Base-by-base conservation (phyloP, 2,329 filamentous ascomycete genomes). In the Trichoderma hamatum region DNA sequence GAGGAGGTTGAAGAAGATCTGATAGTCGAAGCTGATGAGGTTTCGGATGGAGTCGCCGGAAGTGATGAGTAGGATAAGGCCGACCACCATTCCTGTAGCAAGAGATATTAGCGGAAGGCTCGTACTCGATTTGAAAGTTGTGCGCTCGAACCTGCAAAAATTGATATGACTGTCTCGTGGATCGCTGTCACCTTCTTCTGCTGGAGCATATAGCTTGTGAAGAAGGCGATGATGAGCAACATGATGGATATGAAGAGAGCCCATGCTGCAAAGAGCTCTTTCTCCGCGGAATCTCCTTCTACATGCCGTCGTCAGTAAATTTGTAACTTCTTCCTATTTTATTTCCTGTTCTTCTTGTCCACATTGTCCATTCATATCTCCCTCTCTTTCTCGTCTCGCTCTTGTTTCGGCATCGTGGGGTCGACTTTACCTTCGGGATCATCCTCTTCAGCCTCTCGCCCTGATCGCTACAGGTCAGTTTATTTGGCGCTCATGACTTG, bases 1-100 rank as follows among this genome's bases (percentile, higher is more conserved):
- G 14, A 99, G 88, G 56, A 99, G 88, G 80, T 99, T 99, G 86
- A 99, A 99, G 85, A 99, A 99, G 84, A 98, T 97, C 78, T 98
- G 94, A 79, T 97, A 97, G 83, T 98, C 92, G 84, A 99, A 99
- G 80, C 91, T 97, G 77, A 99, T 94, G 72, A 93, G 90, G 78
- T 92, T 92, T 79, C 94, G 91, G 75, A 99, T 94, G 72, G 91
- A 93, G 71, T 93, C 90, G 73, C 91, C 90, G 64, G 91, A 90
- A 54, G 89, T 92, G 72, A 97, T 83, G 76, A 96, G 89, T 69
- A 99, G 89, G 70, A 97, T 87, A 75, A 99, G 84, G 6, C 96
- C 96, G 70, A 99, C 93, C 69, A 94, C 91, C 96, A 98, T 98
- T 76, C 95, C 95, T 96, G 51, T 13, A 30, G 55, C 11, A 21